A percentile compares a stretch with the other conserved stretches of the same genome.
phyloP scores from a whole-genome alignment of 2,329 filamentous ascomycete species.

The Tolypocladium tropicale region DNA sequence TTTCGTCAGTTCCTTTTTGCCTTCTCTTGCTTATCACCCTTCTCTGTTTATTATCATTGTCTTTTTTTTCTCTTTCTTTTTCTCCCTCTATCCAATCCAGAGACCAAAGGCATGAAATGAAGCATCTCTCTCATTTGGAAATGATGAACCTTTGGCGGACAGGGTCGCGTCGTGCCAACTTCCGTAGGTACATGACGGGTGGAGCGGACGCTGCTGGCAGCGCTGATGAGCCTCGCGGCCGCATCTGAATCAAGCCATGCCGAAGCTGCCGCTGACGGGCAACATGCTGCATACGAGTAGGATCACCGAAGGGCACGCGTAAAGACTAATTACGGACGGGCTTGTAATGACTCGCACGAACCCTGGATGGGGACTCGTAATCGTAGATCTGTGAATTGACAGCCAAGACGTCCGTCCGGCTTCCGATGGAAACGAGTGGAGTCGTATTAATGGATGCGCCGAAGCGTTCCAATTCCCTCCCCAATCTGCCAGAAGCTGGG shows the following conservation, averaged over 20 bases:
- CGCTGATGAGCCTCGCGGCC: background rate
- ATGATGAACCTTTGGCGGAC: no score
- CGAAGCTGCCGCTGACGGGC: background rate
- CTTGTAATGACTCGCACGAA: background rate
- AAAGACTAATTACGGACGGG: background rate
- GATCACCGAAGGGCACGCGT: no score
- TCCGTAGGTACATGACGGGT: no score
- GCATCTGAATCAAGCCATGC: background rate
- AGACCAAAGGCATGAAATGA: no score
- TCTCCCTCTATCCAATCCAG: no score
- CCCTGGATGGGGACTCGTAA: background rate
- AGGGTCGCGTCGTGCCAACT: no score
- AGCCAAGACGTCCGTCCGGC: background rate
- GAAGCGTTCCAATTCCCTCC: background rate
- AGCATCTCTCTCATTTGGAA: no score
- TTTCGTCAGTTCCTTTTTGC: background rate
- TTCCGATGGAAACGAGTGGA: no score
- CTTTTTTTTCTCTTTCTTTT: background rate
- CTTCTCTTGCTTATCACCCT: background rate
- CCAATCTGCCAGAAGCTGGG: background rate
- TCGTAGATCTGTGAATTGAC: background rate
- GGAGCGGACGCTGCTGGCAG: background rate
- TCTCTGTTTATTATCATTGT: no score
- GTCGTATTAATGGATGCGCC: background rate
- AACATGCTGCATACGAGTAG: background rate